Conservation (phyloP, 495 filamentous ascomycete genomes). For the Cercophora sp. region DNA sequence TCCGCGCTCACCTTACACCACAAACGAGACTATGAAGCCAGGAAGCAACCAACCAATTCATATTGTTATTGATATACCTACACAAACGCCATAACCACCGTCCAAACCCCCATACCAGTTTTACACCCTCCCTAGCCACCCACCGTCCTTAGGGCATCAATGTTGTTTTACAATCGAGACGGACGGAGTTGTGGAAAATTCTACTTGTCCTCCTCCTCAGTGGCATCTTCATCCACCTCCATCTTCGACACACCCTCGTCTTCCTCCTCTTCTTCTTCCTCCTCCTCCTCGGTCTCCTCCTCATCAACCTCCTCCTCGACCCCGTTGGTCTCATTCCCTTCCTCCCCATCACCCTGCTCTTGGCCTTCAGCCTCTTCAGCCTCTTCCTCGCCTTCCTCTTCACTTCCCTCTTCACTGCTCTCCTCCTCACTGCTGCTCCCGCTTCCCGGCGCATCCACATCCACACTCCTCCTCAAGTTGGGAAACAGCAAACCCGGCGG, state of each 20-base stretch:
- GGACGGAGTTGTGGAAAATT: too few species aligned
- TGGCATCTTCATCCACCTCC: not conserved
- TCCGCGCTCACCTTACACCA: too few species aligned
- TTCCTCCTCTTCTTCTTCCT: conserved; percentile 12
- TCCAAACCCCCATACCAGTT: too few species aligned
- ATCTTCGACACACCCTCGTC: not conserved
- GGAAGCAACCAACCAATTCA: too few species aligned
- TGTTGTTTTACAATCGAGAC: too few species aligned
- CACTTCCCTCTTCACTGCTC: conserved; percentile 22
- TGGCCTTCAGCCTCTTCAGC: conserved; percentile 22
- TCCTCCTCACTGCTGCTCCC: conserved; percentile 26
- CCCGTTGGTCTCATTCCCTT: conserved; percentile 14
- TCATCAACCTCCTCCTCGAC: conserved; percentile 12
- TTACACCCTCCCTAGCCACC: too few species aligned
- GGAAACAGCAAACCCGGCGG: conserved; percentile 44
- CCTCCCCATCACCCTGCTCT: conserved; percentile 24
- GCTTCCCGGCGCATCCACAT: conserved; percentile 17
- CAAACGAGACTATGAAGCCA: too few species aligned
- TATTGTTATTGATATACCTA: too few species aligned
- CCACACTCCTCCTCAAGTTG: conserved; percentile 36
- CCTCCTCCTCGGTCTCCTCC: conserved; percentile 18
- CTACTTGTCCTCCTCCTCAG: conserved; percentile 12
- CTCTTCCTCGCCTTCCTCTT: conserved; percentile 19
- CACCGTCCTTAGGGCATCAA: too few species aligned
- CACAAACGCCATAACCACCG: too few species aligned